A percentile compares a stretch with the other conserved stretches of the same genome.
phyloP scores from a whole-genome alignment of 192 early-diverging fungal species.

The Dissophora globulifera region DNA sequence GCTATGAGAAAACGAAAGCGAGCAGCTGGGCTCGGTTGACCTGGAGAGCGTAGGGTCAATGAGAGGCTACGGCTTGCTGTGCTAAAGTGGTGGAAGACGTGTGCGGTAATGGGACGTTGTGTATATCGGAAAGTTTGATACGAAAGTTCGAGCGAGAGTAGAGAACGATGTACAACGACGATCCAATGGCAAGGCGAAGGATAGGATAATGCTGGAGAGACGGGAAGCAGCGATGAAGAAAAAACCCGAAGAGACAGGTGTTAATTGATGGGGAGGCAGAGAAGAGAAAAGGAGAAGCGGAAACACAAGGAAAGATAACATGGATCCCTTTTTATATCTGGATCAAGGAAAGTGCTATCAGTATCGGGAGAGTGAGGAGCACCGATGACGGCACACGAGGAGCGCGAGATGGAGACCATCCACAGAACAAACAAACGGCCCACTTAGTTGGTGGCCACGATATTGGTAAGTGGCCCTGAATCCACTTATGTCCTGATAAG shows the following conservation, averaged over 20 bases:
- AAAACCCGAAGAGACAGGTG: slow-evolving; percentile 33
- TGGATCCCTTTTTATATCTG: slow-evolving; percentile 41
- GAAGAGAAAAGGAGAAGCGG: slow-evolving; percentile 8
- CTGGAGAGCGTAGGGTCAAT: background rate
- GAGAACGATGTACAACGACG: too few species aligned
- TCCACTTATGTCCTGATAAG: background rate
- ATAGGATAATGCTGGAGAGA: background rate
- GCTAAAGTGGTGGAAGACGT: background rate
- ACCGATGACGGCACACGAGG: background rate
- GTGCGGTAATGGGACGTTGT: background rate
- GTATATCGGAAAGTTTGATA: too few species aligned
- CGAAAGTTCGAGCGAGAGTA: too few species aligned
- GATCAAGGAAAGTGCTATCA: too few species aligned
- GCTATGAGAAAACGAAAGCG: background rate
- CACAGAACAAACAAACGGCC: too few species aligned
- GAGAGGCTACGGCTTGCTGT: background rate
- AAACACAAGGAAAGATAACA: slow-evolving; percentile 57
- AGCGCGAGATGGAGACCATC: too few species aligned
- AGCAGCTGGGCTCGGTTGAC: background rate
- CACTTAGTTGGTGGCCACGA: too few species aligned
- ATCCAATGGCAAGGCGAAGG: too few species aligned
- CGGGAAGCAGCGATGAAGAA: background rate
- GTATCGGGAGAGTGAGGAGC: slow-evolving; percentile 1
- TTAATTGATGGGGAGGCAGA: too few species aligned
- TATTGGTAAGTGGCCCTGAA: background rate